Evolutionary conservation across 2,329 filamentous ascomycete species (phyloP), one percentile per base, ranked within the genome.

Genomic region (Sporothrix humicola): DNA sequence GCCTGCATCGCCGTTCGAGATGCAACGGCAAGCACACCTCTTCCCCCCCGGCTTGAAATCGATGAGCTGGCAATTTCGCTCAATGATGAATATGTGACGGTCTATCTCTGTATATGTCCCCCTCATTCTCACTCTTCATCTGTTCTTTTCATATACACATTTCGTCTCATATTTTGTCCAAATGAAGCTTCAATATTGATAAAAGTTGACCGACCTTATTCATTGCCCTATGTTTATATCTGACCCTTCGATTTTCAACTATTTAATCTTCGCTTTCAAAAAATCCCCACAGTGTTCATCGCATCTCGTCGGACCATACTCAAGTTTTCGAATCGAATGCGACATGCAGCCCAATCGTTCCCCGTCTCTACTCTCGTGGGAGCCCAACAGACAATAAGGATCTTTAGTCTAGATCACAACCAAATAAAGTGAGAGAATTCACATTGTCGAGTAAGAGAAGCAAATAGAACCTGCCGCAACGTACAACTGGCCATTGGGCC

Each of bases 301-400:
- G 15, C 46, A 59, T 61, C 37, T 23, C 20, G 37, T 20, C n/a
- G 20, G 12, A 46, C 37, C 54, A 7, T 37, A 44, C 48, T 17
- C 31, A 8, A 20, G 8, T 26, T 13, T 26, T 44, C 10, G 8
- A 10, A 52, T 37, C 46, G 26, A 52, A 56, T 65, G 58, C 70
- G 65, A 44, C 61, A 42, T 61, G 59, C 69, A 72, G 78, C 78
- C 78, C 77, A 78, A 78, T 77, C 74, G 71, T n/a, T 50, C 73
- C 10, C 76, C 76, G 50, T 20, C 17, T 7, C 13, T 12, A 13
- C 37, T 10, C 17, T 3, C 37, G 15, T 68, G 15, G 72, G 20
- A 61, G 68, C 72, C 72, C n/a, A 68, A 71, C 72, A 23, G 31
- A 12, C 13, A 56, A 42, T 3, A n/a, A 46, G n/a, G 61, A n/a